Base-by-base conservation (phyloP, 1,284 basidiomycete genomes). In the Ceratobasidium sp. region DNA sequence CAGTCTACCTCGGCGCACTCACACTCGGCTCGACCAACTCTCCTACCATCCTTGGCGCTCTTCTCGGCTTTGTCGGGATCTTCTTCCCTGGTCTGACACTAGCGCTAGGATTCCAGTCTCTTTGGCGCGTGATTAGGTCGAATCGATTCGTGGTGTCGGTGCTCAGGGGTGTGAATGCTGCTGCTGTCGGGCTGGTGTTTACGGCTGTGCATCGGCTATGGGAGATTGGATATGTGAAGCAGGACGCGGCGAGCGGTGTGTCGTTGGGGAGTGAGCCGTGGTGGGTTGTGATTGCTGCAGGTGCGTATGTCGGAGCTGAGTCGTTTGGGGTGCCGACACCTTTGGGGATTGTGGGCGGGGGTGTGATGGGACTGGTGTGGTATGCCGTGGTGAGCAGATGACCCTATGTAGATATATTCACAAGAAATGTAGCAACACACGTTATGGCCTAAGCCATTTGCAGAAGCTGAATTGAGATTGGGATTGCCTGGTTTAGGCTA, bases 121-220 rank as follows among this genome's bases (percentile, higher is more conserved):
- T 87, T 23, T 88, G 86, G 82, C 79, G 81, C 3, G 80, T 79
- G 1, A 81, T 86, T 77, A 79, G 86, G 28, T 82, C 82, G 50
- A 80, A 81, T 61, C 78, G 80, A 44, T 77, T 79, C 21, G 83
- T 85, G 1, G 79, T 82, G 5, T 83, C 82, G 30, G 75, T 85
- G 1, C 76, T 89, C 43, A 80, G 87, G 61, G 87, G 87, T 2
- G 80, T 88, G 5, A 88, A 87, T 75, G 86, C 87, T 3, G 82
- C 84, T 4, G 87, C 87, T 0, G 82, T 86, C 13, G 87, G 87
- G 0, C 80, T 89, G 41, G 84, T 89, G 16, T 87, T 82, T 73
- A 86, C 85, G 0, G 86, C 87, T 3, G 85, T 88, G 0, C 87
- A 85, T 79, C 82, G 85, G 64, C 80, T 87, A 38, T 88, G 81